A percentile compares a stretch with the other conserved stretches of the same genome.
Evolutionary conservation across 2,329 filamentous ascomycete genomes (phyloP).

Genomic region (Chaetomium sp.): DNA sequence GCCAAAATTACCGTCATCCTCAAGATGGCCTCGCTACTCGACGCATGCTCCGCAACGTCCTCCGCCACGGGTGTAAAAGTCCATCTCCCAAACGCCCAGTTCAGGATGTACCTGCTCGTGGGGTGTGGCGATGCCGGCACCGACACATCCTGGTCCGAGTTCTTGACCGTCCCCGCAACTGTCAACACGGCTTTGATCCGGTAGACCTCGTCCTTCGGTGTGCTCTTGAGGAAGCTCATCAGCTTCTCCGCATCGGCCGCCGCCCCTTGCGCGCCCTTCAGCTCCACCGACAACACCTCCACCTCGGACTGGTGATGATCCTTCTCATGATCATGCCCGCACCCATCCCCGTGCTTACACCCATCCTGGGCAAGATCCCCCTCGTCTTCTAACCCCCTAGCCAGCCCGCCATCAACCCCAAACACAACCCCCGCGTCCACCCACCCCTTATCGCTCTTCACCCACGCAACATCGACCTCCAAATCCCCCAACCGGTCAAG

Average conservation of each 20-base stretch:
- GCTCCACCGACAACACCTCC: constrained; percentile 82
- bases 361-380: constrained; percentile 35
- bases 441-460: constrained; percentile 80
- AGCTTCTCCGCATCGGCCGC: constrained; percentile 63
- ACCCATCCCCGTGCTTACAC: constrained; percentile 16
- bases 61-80: constrained; percentile 69
- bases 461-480: constrained; percentile 77
- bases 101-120: constrained; percentile 75
- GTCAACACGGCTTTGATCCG: constrained; percentile 78
- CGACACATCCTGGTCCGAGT: constrained; percentile 54
- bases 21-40: constrained; percentile 58
- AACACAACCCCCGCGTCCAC: constrained; percentile 80
- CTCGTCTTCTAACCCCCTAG: constrained; percentile 51
- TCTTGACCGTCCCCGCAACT: constrained; percentile 47
- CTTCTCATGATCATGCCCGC: constrained; percentile 45
- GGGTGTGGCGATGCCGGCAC: constrained; percentile 37
- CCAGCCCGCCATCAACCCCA: constrained; percentile 82
- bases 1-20: constrained; percentile 77
- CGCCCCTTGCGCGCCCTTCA: constrained; percentile 50
- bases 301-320: constrained; percentile 79
- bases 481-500: constrained; percentile 79
- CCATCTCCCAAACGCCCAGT: constrained; percentile 98
- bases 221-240: constrained; percentile 65
- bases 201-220: constrained; percentile 93
- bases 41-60: constrained; percentile 52